Conservation (phyloP, 768 basidiomycete species). For the Chlorophyllum brunneum region DNA sequence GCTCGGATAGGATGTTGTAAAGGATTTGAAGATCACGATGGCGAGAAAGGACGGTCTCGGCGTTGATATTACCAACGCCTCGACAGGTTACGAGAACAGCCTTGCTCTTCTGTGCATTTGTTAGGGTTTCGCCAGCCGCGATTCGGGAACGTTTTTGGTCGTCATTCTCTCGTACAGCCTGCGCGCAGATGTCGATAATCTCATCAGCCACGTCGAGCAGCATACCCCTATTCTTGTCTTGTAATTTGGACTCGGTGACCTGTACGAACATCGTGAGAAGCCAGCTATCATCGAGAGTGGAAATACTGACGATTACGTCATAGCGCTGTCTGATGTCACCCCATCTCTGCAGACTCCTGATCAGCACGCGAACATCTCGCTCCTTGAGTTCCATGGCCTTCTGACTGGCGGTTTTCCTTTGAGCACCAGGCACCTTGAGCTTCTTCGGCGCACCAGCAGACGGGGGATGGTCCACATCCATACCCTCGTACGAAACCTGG, state of each 20-base stretch:
- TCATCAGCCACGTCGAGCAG: constrained; percentile 91
- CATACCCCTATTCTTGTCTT: constrained; percentile 91
- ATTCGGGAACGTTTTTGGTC: constrained; percentile 72
- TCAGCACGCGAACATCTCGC: constrained; percentile 91
- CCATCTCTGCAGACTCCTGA: constrained; percentile 95
- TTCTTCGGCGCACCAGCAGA: constrained; percentile 66
- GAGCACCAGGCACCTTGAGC: constrained; percentile 64
- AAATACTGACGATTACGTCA: constrained; percentile 78
- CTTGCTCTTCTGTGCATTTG: constrained; percentile 94
- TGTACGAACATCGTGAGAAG: constrained; percentile 26
- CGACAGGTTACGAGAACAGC: constrained; percentile 91
- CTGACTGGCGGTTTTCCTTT: constrained; percentile 88
- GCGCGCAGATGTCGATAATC: constrained; percentile 80
- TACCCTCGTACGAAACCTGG: constrained; percentile 86
- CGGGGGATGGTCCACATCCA: constrained; percentile 80
- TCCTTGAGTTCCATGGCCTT: constrained; percentile 97
- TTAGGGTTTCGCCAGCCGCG: constrained; percentile 83
- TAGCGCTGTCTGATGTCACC: constrained; percentile 95
- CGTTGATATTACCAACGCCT: constrained; percentile 91
- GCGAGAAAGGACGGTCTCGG: constrained; percentile 92
- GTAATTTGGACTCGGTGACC: constrained; percentile 87
- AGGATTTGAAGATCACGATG: constrained; percentile 86
- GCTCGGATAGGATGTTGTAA: constrained; percentile 71
- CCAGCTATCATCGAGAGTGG: constrained; percentile 2
- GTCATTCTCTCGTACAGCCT: constrained; percentile 82